Conservation (phyloP, 805 yeast species). For the Huiozyma naganishii region DNA sequence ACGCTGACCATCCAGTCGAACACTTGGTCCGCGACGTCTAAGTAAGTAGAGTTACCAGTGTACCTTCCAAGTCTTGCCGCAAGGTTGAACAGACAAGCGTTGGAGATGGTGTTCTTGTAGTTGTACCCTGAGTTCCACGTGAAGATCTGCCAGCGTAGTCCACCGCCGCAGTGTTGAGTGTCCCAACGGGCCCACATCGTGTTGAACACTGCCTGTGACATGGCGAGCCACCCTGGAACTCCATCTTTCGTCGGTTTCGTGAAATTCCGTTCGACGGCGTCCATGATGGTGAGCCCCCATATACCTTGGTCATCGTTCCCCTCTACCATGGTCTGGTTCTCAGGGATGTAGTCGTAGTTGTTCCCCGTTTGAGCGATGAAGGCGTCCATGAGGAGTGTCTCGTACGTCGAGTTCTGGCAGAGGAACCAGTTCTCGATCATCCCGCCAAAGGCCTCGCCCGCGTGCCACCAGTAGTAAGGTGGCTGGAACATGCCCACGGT, state of each 20-base stretch:
- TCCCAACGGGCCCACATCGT: conserved; percentile 56
- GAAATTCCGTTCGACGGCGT: conserved; percentile 50
- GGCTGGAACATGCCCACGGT: conserved; percentile 57
- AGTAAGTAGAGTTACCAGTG: conserved; percentile 42
- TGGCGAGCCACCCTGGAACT: conserved; percentile 40
- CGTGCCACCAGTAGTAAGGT: conserved; percentile 86
- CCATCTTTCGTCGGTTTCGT: conserved; percentile 34
- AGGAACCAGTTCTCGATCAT: conserved; percentile 64
- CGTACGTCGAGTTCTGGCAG: conserved; percentile 59
- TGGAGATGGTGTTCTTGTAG: conserved; percentile 56
- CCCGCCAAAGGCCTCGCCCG: conserved; percentile 66
- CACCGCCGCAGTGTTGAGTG: conserved; percentile 43
- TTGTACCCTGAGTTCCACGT: conserved; percentile 49
- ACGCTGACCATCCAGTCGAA: conserved; percentile 50
- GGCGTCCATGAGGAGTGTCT: conserved; percentile 46
- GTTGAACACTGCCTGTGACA: conserved; percentile 48
- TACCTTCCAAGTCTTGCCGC: conserved; percentile 54
- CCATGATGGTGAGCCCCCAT: conserved; percentile 56
- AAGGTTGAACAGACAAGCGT: conserved; percentile 51
- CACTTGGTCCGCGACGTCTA: conserved; percentile 40
- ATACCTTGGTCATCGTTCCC: conserved; percentile 69
- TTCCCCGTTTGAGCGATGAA: conserved; percentile 32
- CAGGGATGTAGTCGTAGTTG: conserved; percentile 46
- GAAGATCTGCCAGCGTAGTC: conserved; percentile 62
- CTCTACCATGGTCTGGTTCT: conserved; percentile 54